Evolutionary conservation across 2,329 filamentous ascomycete genomes (phyloP).

Genomic region (Diaporthe ilicicola): DNA sequence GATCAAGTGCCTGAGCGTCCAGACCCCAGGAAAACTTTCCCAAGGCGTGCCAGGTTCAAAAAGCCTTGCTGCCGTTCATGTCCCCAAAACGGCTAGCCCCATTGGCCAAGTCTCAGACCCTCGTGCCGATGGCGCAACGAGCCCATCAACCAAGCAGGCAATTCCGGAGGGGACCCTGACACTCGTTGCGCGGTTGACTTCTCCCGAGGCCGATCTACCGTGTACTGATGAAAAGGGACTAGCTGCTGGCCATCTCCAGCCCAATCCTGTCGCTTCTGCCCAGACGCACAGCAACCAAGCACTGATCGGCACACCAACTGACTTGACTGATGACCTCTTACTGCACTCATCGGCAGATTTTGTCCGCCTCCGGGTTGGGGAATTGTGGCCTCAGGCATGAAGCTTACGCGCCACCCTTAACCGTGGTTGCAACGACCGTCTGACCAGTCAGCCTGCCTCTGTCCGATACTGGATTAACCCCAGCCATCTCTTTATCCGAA

Average conservation of each 20-base stretch:
- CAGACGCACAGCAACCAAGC: slow-evolving; percentile 11
- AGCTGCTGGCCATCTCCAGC: slow-evolving; percentile 17
- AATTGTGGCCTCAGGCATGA: slow-evolving; percentile 5
- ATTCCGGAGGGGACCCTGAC: slow-evolving; percentile 5
- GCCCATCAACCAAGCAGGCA: background rate
- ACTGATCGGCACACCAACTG: background rate
- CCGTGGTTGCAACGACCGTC: background rate
- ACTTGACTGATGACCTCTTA: slow-evolving; percentile 6
- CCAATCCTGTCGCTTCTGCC: slow-evolving; percentile 19
- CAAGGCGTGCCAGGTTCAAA: background rate
- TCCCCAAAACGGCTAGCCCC: background rate
- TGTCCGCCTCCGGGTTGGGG: slow-evolving; percentile 14
- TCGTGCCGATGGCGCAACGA: slow-evolving; percentile 22
- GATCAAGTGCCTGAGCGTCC: slow-evolving; percentile 21
- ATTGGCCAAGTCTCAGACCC: slow-evolving; percentile 12
- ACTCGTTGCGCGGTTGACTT: slow-evolving; percentile 14
- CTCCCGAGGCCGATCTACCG: slow-evolving; percentile 13
- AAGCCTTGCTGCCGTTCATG: background rate
- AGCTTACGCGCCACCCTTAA: background rate
- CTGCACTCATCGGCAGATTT: slow-evolving; percentile 15
- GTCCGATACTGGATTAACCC: slow-evolving; percentile 21
- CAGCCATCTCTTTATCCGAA: slow-evolving; percentile 20
- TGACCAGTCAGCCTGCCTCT: background rate
- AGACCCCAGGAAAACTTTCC: slow-evolving; percentile 17
- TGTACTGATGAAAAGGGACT: slow-evolving; percentile 11